A percentile compares a stretch with the other conserved stretches of the same genome.
Conservation (phyloP, 1,139 yeast genomes). For the Saccharomyces pastorianus region DNA sequence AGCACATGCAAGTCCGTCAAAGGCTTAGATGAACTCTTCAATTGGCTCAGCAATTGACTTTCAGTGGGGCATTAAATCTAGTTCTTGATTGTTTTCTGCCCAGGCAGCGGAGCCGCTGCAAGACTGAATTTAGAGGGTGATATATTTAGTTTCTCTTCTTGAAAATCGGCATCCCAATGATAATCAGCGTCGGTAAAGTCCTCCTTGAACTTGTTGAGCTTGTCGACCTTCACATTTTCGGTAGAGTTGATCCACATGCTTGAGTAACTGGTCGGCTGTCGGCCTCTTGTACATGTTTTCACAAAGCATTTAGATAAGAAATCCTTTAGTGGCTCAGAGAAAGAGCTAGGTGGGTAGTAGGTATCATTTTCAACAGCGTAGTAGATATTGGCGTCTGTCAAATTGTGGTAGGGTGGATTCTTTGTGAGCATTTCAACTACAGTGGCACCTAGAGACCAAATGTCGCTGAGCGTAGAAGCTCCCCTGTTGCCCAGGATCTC, state of each 20-base stretch:
- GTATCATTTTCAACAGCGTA: conserved; percentile 89
- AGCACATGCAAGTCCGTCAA: conserved; percentile 2
- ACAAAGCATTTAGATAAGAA: conserved; percentile 73
- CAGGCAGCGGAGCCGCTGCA: not conserved
- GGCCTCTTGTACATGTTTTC: conserved; percentile 30
- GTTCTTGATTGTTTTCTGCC: conserved; percentile 1
- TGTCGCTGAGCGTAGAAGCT: conserved; percentile 77
- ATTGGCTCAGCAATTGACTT: conserved; percentile 3
- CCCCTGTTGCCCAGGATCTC: conserved; percentile 89
- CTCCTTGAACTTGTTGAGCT: conserved; percentile 17
- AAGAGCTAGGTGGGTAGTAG: conserved; percentile 65
- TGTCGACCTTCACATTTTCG: conserved; percentile 3
- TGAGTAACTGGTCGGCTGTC: conserved; percentile 24
- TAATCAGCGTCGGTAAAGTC: conserved; percentile 14
- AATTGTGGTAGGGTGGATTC: conserved; percentile 77
- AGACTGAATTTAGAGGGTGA: conserved; percentile 6
- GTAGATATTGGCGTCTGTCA: conserved; percentile 78
- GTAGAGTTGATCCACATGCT: conserved; percentile 22
- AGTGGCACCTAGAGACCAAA: conserved; percentile 95
- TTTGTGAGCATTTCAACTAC: conserved; percentile 80
- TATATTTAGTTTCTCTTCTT: conserved; percentile 11
- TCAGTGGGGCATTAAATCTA: conserved; percentile 5
- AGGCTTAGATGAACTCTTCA: not conserved
- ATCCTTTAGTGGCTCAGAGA: conserved; percentile 49
- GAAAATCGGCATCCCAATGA: conserved; percentile 28